Evolutionary conservation across 768 basidiomycete genomes (phyloP), one percentile per base, ranked within the genome.

Genomic region (Cystoderma amianthinum): DNA sequence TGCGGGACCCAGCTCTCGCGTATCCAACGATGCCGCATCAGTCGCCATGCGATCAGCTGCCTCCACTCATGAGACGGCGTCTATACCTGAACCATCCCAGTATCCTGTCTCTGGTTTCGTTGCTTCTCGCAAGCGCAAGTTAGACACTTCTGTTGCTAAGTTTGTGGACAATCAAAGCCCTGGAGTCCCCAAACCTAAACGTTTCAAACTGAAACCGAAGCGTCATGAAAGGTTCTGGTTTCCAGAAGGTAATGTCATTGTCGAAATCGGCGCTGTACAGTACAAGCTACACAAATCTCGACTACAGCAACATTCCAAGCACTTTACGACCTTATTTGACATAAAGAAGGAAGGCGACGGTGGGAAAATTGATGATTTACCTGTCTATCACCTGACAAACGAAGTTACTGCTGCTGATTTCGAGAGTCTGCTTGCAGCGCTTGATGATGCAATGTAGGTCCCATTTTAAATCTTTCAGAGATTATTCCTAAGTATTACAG

Each of bases 361-460:
- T 21, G 21, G 7, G 15, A 38, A 17, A 23, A 12, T 38, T 12
- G 37, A 38, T 12, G 37, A 3, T 11, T 20, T 23, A 12, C 12
- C 37, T 22, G 16, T 38, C 3, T 23, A 38, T 38, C 21, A 23
- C 23, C 13, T 38, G 16, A 23, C 12, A 20, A 38, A 38, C 21
- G 16, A n/a, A 7, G 25, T 38, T 10, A 10, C 37, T 7, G 17
- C 18, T 12, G 2, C 21, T n/a, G 18, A 38, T 16, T 38, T 38
- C 20, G 35, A 36, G 17, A n/a, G 17, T 13, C 35, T 36, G 15
- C 35, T 36, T 11, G 17, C 20, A 15, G 35, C 35, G 11, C 17
- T 36, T 11, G 17, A 36, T 36, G 35, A 36, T 15, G 35, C 35
- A 19, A 36, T 36, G 35, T 13, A 36, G 11, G 35, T 36, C 35